Percentiles rank a stretch among this genome's conserved stretches.
phyloP scores from a whole-genome alignment of 495 filamentous ascomycete species.

The Clohesyomyces aquaticus region DNA sequence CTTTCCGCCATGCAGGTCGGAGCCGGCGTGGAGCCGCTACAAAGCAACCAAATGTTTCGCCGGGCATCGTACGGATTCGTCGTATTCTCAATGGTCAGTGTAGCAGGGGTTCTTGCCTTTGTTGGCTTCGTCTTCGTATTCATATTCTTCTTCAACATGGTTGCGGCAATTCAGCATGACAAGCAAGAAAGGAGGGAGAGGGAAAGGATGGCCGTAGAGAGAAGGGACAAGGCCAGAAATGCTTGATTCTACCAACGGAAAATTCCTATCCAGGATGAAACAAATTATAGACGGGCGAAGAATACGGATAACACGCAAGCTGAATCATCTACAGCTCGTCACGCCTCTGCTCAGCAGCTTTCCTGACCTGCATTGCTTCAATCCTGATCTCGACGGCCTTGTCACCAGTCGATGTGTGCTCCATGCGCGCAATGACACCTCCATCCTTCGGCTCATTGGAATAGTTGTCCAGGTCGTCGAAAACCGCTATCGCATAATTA shows the following conservation, averaged over 20 bases:
- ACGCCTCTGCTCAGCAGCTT: constrained; percentile 14
- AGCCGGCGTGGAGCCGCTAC: constrained; percentile 50
- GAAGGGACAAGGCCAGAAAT: constrained; percentile 11
- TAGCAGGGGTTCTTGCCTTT: constrained; percentile 27
- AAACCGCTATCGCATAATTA: constrained; percentile 26
- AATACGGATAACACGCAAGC: constrained; percentile 2
- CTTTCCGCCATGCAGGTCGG: constrained; percentile 66
- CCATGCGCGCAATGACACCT: constrained; percentile 20
- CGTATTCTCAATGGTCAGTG: constrained; percentile 45
- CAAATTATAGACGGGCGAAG: too few species aligned
- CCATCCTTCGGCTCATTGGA: constrained; percentile 26
- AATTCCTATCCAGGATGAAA: too few species aligned
- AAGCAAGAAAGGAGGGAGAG: constrained; percentile 22
- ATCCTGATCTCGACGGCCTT: constrained; percentile 34
- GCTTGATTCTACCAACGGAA: constrained; percentile 10
- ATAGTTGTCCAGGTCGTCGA: constrained; percentile 38
- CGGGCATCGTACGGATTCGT: constrained; percentile 58
- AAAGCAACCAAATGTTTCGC: constrained; percentile 51
- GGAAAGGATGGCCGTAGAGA: constrained; percentile 3
- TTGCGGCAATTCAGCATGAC: constrained; percentile 32
- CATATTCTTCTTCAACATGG: constrained; percentile 42
- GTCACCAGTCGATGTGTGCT: constrained; percentile 24
- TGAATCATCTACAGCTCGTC: constrained; percentile 30
- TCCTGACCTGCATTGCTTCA: constrained; percentile 31
- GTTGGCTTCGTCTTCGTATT: constrained; percentile 29